Conservation (phyloP, 345 rosid genomes). For the Theobroma cacao region DNA sequence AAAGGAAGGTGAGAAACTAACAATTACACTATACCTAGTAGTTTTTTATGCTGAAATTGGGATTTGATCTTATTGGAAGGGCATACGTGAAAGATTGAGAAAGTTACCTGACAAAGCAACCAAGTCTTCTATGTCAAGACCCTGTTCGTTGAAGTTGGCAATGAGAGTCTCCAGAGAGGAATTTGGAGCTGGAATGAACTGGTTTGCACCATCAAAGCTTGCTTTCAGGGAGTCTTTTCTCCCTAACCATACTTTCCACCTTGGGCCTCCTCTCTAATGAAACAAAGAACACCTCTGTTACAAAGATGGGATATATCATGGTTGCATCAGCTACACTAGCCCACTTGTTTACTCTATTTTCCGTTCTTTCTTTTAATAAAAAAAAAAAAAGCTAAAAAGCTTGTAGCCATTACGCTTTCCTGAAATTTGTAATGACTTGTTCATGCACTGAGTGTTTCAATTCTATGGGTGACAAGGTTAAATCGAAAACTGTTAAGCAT, state of each 20-base stretch:
- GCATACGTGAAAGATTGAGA: neutral
- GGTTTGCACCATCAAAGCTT: slow-evolving; percentile 68
- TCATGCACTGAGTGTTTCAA: too few species aligned
- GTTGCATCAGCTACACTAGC: neutral
- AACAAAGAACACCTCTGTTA: neutral
- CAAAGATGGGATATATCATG: neutral
- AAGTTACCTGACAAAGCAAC: slow-evolving; percentile 62
- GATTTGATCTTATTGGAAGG: neutral
- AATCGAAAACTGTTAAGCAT: too few species aligned
- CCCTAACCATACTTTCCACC: slow-evolving; percentile 63
- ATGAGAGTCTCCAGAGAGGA: slow-evolving; percentile 61
- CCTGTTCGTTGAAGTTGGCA: slow-evolving; percentile 58
- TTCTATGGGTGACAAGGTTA: too few species aligned
- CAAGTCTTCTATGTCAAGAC: slow-evolving; percentile 56
- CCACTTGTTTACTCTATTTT: too few species aligned
- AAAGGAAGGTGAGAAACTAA: neutral
- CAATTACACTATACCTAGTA: too few species aligned
- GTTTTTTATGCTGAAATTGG: too few species aligned
- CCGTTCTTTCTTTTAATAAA: too few species aligned
- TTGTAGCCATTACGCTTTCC: too few species aligned
- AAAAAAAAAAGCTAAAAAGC: too few species aligned
- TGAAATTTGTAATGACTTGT: too few species aligned
- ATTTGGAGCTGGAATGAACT: slow-evolving; percentile 70
- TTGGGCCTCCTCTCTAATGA: slow-evolving; percentile 73
- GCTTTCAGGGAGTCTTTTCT: slow-evolving; percentile 74